Conservation (phyloP, 2,329 filamentous ascomycete genomes). For the Verruconis gallopava region DNA sequence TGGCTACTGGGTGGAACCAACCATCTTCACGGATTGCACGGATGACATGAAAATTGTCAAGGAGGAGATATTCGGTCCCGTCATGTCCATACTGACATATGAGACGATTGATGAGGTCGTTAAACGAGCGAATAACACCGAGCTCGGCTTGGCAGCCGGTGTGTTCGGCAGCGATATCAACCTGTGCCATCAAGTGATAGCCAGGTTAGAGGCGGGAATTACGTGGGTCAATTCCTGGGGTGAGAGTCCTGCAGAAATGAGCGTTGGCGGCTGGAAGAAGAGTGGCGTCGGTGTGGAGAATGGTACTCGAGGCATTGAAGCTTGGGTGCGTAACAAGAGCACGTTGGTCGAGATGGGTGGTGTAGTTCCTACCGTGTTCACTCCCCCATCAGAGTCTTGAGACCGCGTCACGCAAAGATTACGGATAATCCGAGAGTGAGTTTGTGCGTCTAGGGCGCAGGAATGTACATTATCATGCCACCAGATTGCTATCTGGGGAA, state of each 20-base stretch:
- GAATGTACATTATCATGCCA: too few species aligned
- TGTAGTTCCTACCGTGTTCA: slow-evolving; percentile 56
- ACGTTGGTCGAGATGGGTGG: slow-evolving; percentile 74
- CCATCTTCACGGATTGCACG: slow-evolving; percentile 74
- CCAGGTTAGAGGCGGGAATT: slow-evolving; percentile 66
- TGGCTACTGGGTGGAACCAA: slow-evolving; percentile 78
- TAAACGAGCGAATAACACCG: slow-evolving; percentile 59
- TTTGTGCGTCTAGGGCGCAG: too few species aligned
- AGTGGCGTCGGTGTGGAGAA: slow-evolving; percentile 84
- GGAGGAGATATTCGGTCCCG: slow-evolving; percentile 83
- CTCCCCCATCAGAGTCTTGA: neutral
- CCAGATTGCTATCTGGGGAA: too few species aligned
- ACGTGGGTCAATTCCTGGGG: slow-evolving; percentile 93
- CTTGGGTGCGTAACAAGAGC: slow-evolving; percentile 79
- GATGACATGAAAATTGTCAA: slow-evolving; percentile 67
- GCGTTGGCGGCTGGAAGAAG: slow-evolving; percentile 83
- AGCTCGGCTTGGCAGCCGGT: slow-evolving; percentile 68
- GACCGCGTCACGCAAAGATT: too few species aligned
- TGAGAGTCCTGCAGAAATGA: slow-evolving; percentile 86
- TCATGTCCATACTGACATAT: slow-evolving; percentile 71
- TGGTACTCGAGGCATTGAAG: slow-evolving; percentile 62
- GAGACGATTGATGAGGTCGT: slow-evolving; percentile 57
- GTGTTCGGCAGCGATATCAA: slow-evolving; percentile 70
- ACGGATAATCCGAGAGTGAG: too few species aligned
- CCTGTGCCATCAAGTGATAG: slow-evolving; percentile 57